phyloP scores from a whole-genome alignment of 2,329 filamentous ascomycete species.

The Trichoderma harzianum region DNA sequence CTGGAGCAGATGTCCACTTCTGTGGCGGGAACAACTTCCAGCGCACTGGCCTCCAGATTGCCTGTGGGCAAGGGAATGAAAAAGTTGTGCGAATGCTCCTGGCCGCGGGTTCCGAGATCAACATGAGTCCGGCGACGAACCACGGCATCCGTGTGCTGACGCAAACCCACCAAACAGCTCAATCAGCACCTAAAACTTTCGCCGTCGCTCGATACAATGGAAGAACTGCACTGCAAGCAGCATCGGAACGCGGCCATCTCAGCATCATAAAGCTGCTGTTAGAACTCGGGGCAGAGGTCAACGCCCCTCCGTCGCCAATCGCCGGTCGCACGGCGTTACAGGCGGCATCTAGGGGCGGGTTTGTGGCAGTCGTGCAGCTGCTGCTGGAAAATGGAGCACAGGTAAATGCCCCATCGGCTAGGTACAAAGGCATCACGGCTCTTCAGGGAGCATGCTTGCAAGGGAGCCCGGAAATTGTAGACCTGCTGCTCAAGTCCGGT shows the following conservation, averaged over 20 bases:
- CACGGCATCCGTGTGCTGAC: slow-evolving; percentile 1
- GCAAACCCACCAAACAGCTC: neutral
- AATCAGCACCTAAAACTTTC: neutral
- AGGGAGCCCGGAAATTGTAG: slow-evolving; percentile 26
- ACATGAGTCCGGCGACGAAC: neutral
- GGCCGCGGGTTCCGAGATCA: neutral
- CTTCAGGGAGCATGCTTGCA: slow-evolving; percentile 37
- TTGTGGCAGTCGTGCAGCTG: slow-evolving; percentile 2
- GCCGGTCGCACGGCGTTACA: slow-evolving; percentile 31
- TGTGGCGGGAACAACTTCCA: slow-evolving; percentile 32
- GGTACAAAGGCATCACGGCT: slow-evolving; percentile 36
- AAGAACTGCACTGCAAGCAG: slow-evolving; percentile 20
- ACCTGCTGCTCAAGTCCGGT: slow-evolving; percentile 28
- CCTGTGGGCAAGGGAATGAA: slow-evolving; percentile 30
- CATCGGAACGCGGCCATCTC: slow-evolving; percentile 13
- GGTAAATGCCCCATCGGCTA: slow-evolving; percentile 33
- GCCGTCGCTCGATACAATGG: slow-evolving; percentile 14
- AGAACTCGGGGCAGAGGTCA: slow-evolving; percentile 32
- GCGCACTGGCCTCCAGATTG: slow-evolving; percentile 38
- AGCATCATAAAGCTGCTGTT: slow-evolving; percentile 15
- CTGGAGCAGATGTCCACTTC: slow-evolving; percentile 17
- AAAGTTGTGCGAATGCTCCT: slow-evolving; percentile 16
- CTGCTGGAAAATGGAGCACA: slow-evolving; percentile 33
- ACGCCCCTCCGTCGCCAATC: slow-evolving; percentile 22
- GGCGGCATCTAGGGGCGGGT: slow-evolving; percentile 32